These are phyloP conservation scores for Glarea lozoyensis DNA, from an alignment of 495 filamentous ascomycete species.

Conservation along the genomic window DNA sequence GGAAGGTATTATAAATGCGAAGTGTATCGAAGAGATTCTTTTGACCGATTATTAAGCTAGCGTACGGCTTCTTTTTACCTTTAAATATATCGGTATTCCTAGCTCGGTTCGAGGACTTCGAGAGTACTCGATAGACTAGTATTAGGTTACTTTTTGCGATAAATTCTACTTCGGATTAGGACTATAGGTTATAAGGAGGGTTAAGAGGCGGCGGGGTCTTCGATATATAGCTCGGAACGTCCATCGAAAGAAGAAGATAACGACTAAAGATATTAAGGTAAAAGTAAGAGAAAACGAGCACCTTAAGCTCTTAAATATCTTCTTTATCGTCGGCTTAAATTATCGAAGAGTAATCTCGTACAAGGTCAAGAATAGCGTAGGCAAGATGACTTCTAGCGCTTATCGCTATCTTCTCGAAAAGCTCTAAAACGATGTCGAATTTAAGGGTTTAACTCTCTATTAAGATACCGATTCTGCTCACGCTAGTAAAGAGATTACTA, in stretches of 20 bases:
- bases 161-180: slow-evolving; percentile 10
- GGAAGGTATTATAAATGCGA: slow-evolving; percentile 3
- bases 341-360: background rate
- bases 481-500: background rate
- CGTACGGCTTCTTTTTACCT: background rate
- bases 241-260: slow-evolving; percentile 8
- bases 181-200: slow-evolving; percentile 1
- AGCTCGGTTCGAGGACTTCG: background rate
- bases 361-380: slow-evolving; percentile 2
- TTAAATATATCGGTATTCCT: background rate
- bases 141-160: slow-evolving; percentile 6
- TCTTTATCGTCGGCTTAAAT: slow-evolving; percentile 1
- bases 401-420: background rate
- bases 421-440: background rate
- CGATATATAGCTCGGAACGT: slow-evolving; percentile 1
- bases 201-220: slow-evolving; percentile 4
- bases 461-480: slow-evolving; percentile 3
- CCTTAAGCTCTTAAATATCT: slow-evolving; percentile 2
- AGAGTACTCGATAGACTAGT: slow-evolving; percentile 1
- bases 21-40: background rate
- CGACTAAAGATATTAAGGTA: background rate
- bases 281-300: slow-evolving; percentile 3
- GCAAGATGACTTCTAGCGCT: slow-evolving; percentile 2
- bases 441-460: slow-evolving; percentile 1
- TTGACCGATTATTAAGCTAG: background rate